phyloP scores from a whole-genome alignment of 148 eudicot genomes.

The Vaccinium corymbosum region DNA sequence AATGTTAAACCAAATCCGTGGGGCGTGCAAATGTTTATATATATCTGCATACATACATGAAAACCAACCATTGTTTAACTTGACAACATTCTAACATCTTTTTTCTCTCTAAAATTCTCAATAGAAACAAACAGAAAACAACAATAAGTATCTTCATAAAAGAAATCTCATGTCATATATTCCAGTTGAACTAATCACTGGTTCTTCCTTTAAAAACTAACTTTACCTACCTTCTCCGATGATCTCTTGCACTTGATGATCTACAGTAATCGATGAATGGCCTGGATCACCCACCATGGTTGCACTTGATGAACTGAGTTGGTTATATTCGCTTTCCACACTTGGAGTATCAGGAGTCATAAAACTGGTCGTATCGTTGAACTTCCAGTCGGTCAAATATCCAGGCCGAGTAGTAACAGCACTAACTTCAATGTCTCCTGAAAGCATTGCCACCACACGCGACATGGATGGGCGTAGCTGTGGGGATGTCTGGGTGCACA shows the following conservation, averaged over 20 bases:
- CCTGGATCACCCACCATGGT: slow-evolving; percentile 16
- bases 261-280: slow-evolving; percentile 20
- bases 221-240: slow-evolving; percentile 24
- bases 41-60: neutral
- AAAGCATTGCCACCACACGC: slow-evolving; percentile 77
- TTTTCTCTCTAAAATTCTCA: neutral
- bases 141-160: neutral
- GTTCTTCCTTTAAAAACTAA: neutral
- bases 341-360: slow-evolving; percentile 21
- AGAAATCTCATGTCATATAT: neutral
- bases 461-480: slow-evolving; percentile 78
- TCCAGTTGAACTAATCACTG: neutral
- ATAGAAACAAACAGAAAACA: neutral
- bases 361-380: slow-evolving; percentile 46
- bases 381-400: slow-evolving; percentile 69
- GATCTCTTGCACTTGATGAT: slow-evolving; percentile 10
- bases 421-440: slow-evolving; percentile 64
- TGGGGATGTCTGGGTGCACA: slow-evolving; percentile 91
- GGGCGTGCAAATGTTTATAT: too few species aligned
- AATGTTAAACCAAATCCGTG: too few species aligned
- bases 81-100: neutral
- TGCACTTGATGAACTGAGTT: slow-evolving; percentile 23
- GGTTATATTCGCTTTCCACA: slow-evolving; percentile 12
- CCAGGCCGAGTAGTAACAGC: slow-evolving; percentile 60
- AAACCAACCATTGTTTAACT: neutral